Evolutionary conservation across 225 moss, liverwort and hornwort genomes (phyloP).

Genomic region (Antitrichia curtipendula): DNA sequence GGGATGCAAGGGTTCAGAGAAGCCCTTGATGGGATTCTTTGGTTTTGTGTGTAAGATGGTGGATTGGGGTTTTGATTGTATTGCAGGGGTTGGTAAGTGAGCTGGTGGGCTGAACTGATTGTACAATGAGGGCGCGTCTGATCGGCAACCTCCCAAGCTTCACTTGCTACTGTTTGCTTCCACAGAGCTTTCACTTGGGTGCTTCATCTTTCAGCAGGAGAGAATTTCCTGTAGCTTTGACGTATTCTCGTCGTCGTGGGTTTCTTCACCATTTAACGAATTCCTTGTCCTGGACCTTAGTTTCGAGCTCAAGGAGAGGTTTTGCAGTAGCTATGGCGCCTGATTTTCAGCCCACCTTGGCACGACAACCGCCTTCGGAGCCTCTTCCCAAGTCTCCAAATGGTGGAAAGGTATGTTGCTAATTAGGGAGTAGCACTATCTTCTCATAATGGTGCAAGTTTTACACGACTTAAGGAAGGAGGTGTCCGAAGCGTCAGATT

Average conservation of each 20-base stretch:
- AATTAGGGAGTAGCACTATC: neutral
- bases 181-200: neutral
- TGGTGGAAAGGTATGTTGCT: constrained; percentile 31
- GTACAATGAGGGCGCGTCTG: constrained; percentile 35
- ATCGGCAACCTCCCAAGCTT: constrained; percentile 14
- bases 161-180: neutral
- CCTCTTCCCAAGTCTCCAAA: constrained; percentile 39
- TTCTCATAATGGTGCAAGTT: neutral
- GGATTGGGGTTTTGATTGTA: neutral
- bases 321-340: constrained; percentile 34
- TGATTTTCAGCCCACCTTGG: constrained; percentile 21
- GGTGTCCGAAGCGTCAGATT: neutral
- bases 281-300: neutral
- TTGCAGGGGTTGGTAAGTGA: neutral
- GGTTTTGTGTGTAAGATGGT: neutral
- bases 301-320: neutral
- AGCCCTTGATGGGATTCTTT: neutral
- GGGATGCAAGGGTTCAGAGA: neutral
- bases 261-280: neutral
- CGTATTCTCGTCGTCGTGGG: neutral
- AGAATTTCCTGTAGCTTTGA: neutral
- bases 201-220: neutral
- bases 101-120: neutral
- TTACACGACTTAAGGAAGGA: neutral
- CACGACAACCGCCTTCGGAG: constrained; percentile 41